Evolutionary conservation across 169 alveolate species (phyloP).

Genomic region (Toxoplasma gondii): DNA sequence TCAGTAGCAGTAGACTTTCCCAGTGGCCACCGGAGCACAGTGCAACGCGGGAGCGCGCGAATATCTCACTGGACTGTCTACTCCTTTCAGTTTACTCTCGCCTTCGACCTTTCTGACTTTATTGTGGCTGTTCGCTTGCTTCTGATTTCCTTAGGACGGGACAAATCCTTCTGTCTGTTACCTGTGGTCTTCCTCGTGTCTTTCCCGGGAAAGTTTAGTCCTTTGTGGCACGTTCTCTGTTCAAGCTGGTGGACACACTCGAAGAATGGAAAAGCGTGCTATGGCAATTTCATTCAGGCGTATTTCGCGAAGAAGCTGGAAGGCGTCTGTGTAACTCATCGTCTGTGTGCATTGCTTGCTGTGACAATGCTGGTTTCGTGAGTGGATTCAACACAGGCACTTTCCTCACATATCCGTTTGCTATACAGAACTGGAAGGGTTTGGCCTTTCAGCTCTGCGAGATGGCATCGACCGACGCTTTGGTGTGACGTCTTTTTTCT

Average conservation of each 20-base stretch:
- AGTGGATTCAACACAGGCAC: not conserved
- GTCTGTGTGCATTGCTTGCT: not conserved
- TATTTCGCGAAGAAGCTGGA: too few relatives aligned
- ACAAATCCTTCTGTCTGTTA: not conserved
- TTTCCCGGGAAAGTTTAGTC: not conserved
- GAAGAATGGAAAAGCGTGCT: too few relatives aligned
- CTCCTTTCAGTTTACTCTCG: too few relatives aligned
- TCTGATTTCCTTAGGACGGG: not conserved
- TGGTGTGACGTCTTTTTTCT: not conserved
- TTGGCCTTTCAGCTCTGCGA: not conserved
- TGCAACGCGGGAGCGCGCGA: too few relatives aligned
- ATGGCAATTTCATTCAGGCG: too few relatives aligned
- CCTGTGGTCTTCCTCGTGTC: not conserved
- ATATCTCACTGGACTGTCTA: too few relatives aligned
- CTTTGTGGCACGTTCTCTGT: not conserved
- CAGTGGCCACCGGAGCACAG: too few relatives aligned
- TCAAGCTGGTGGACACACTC: too few relatives aligned
- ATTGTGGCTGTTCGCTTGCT: not conserved
- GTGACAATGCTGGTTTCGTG: not conserved
- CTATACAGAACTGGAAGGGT: not conserved
- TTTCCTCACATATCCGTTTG: too few relatives aligned
- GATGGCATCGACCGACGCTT: not conserved
- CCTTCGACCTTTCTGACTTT: too few relatives aligned
- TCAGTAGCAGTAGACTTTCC: too few relatives aligned
- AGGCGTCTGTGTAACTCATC: not conserved